Conservation (phyloP, 1,284 basidiomycete genomes). For the Hortiboletus rubellus region DNA sequence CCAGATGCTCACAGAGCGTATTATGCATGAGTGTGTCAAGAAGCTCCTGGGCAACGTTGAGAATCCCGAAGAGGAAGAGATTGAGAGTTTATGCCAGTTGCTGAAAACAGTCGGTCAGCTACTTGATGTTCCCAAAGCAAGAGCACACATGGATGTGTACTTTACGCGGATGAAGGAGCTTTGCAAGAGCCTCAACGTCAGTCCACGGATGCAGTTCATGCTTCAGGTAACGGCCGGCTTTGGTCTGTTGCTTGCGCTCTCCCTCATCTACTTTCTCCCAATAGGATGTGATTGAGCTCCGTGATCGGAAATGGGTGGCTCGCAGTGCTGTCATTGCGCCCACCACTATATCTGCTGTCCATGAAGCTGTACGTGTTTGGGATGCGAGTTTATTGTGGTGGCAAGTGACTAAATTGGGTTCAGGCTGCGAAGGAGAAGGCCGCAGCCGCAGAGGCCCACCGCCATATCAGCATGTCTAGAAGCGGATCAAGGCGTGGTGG, state of each 20-base stretch:
- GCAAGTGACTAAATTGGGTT: constrained; percentile 12
- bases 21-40: constrained; percentile 97
- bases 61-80: constrained; percentile 96
- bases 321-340: constrained; percentile 79
- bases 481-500: constrained; percentile 89
- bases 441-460: constrained; percentile 53
- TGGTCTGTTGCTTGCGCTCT: constrained; percentile 3
- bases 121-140: constrained; percentile 80
- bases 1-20: constrained; percentile 90
- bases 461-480: constrained; percentile 59
- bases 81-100: constrained; percentile 94
- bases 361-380: constrained; percentile 67
- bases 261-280: constrained; percentile 5
- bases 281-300: constrained; percentile 88
- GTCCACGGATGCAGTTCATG: constrained; percentile 93
- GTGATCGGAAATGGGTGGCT: constrained; percentile 79
- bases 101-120: constrained; percentile 84
- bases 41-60: constrained; percentile 91
- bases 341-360: constrained; percentile 86
- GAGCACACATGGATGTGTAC: constrained; percentile 88
- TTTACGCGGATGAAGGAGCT: constrained; percentile 88
- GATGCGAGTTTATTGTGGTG: constrained; percentile 7
- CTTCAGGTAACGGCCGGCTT: constrained; percentile 64
- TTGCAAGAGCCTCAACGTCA: constrained; percentile 71
- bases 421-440: constrained; percentile 73